Percentiles rank a stretch among this genome's conserved stretches.
These are phyloP conservation scores for Aegle marmelos DNA, from an alignment of 345 rosid genomes.

Conservation along the genomic window DNA sequence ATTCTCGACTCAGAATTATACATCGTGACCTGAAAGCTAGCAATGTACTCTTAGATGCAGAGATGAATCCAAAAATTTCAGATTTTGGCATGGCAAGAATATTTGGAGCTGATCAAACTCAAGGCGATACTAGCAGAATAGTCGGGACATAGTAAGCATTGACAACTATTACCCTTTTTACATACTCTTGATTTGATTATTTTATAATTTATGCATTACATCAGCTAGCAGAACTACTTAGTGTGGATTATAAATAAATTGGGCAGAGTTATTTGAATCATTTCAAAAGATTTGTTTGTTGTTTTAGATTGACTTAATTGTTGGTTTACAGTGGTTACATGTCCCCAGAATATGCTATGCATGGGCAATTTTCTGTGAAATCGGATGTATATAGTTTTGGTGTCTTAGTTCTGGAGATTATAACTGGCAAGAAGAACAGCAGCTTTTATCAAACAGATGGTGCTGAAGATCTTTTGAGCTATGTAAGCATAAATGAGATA, in stretches of 20 bases:
- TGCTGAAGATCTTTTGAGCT: slow-evolving; percentile 9
- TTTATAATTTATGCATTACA: neutral
- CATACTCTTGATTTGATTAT: neutral
- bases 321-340: slow-evolving; percentile 19
- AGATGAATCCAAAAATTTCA: slow-evolving; percentile 40
- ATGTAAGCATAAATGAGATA: slow-evolving; percentile 13
- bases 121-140: slow-evolving; percentile 29
- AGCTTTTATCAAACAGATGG: neutral
- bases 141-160: slow-evolving; percentile 39
- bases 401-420: slow-evolving; percentile 31
- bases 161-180: neutral
- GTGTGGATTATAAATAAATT: neutral
- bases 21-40: slow-evolving; percentile 56
- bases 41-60: slow-evolving; percentile 15
- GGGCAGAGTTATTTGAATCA: neutral
- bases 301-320: neutral
- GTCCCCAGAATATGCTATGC: slow-evolving; percentile 38
- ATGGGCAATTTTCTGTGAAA: slow-evolving; percentile 33
- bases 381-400: slow-evolving; percentile 41
- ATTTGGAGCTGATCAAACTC: slow-evolving; percentile 34
- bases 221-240: neutral
- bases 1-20: slow-evolving; percentile 45
- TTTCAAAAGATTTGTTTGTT: neutral
- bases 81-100: slow-evolving; percentile 48
- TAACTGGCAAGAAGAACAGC: slow-evolving; percentile 30